Evolutionary conservation across 805 yeast species (phyloP).

Genomic region (Cyberlindnera maritima): DNA sequence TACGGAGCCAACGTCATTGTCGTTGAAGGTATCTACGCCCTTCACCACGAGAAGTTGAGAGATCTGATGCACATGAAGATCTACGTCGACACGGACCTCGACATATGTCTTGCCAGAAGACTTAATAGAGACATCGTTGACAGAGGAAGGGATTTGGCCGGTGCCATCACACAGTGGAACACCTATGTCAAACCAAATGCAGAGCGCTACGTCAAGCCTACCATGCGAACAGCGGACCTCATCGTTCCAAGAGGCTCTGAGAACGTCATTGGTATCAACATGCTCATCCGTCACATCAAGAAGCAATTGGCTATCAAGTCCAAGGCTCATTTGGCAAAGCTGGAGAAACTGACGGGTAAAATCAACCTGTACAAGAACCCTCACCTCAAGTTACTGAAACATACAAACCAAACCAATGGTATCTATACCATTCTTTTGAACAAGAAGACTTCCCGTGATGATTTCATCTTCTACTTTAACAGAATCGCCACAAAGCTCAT

Average conservation of each 20-base stretch:
- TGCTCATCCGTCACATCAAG: conserved; percentile 76
- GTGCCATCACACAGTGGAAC: conserved; percentile 89
- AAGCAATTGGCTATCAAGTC: conserved; percentile 69
- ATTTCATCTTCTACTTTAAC: conserved; percentile 84
- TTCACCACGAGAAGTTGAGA: conserved; percentile 65
- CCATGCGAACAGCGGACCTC: conserved; percentile 77
- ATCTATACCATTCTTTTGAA: conserved; percentile 69
- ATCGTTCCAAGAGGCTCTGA: conserved; percentile 91
- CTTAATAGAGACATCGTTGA: conserved; percentile 81
- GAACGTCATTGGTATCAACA: conserved; percentile 72
- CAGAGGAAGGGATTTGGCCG: conserved; percentile 80
- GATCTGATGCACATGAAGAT: conserved; percentile 82
- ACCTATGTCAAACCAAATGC: conserved; percentile 90
- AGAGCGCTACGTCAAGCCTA: conserved; percentile 68
- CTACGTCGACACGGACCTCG: conserved; percentile 92
- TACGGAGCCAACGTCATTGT: conserved; percentile 95
- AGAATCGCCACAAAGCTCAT: conserved; percentile 73
- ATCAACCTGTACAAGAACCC: conserved; percentile 25
- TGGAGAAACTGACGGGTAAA: conserved; percentile 52
- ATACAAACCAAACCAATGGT: conserved; percentile 65
- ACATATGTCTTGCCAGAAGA: conserved; percentile 87
- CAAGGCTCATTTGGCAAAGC: conserved; percentile 58
- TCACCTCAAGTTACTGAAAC: conserved; percentile 30
- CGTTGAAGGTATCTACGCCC: conserved; percentile 86
- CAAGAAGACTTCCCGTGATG: conserved; percentile 56